Percentiles rank a stretch among this genome's conserved stretches.
phyloP scores from a whole-genome alignment of 257 asterid species.

The Solanum habrochaites region DNA sequence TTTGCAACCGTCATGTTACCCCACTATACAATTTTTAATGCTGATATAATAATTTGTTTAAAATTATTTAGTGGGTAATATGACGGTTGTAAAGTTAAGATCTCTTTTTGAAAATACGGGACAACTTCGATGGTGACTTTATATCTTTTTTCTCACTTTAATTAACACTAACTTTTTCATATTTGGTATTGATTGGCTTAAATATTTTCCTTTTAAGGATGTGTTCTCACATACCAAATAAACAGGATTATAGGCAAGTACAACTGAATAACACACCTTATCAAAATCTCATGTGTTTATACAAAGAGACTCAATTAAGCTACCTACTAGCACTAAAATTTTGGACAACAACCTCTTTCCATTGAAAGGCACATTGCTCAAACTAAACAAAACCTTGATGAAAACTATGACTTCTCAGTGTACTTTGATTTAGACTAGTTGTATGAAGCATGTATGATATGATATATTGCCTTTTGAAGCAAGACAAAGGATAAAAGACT shows the following conservation, averaged over 20 bases:
- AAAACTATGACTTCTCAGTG: neutral
- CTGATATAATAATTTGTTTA: too few species aligned
- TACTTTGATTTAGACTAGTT: neutral
- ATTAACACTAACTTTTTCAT: neutral
- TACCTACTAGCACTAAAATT: neutral
- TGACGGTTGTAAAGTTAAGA: accelerated
- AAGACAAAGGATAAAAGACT: neutral
- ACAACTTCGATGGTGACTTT: too few species aligned
- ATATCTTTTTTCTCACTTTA: neutral
- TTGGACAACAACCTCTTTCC: neutral
- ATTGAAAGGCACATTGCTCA: neutral
- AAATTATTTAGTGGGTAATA: too few species aligned
- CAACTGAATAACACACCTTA: neutral
- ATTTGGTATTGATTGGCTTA: neutral
- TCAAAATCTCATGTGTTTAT: neutral
- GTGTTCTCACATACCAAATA: neutral
- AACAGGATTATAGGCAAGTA: neutral
- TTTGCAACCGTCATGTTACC: too few species aligned
- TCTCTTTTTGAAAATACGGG: accelerated
- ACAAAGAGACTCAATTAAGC: neutral
- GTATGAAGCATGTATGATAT: neutral
- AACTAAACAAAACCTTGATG: neutral
- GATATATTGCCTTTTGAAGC: neutral
- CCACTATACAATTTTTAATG: too few species aligned
- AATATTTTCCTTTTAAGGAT: neutral